Evolutionary conservation across 2,329 filamentous ascomycete genomes (phyloP), one percentile per base, ranked within the genome.

Genomic region (Hypoxylon sp.): DNA sequence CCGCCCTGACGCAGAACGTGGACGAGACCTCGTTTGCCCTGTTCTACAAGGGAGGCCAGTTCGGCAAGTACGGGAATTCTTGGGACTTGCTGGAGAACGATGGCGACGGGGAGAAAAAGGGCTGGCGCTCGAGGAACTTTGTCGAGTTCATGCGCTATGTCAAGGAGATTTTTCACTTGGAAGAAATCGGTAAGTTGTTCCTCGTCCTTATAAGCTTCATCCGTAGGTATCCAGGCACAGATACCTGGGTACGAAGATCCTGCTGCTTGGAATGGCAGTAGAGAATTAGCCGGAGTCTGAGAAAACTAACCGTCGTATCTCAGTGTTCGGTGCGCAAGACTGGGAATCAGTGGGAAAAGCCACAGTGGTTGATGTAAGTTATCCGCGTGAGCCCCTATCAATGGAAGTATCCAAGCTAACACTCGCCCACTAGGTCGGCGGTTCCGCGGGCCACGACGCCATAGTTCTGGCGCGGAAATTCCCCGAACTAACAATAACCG

Each of bases 51-150:
- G 66, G 67, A 12, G 67, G 64, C 2, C 56, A 65, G 5, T 63
- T 64, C 4, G 67, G 66, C 3, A 63, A 62, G 32, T 64, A 71
- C 36, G 49, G 36, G 8, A 72, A 65, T 31, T 70, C 70, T 20
- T 75, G 72, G 72, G 71, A 73, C 20, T 60, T 70, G 13, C 63
- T 75, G 4, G 71, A 75, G 59, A 72, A 72, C 20, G 72, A 75
- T 31, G 72, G 72, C 13, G 69, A 69, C 30, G 73, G 71, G 0
- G 67, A 71, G 11, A 62, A 48, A 4, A 67, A 71, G 49, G 73
- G 73, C 2, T 75, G 68, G 68, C 56, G 72, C 4, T 68, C 70
- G 61, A 63, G 66, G 23, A 71, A 70, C 41, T 75, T 75, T 55
- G 70, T 70, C 36, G 63, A 69, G 43, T 73, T 72, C 36, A 75